Base-by-base conservation (phyloP, 1,139 yeast species). In the Nakaseomyces uthaithaninus region DNA sequence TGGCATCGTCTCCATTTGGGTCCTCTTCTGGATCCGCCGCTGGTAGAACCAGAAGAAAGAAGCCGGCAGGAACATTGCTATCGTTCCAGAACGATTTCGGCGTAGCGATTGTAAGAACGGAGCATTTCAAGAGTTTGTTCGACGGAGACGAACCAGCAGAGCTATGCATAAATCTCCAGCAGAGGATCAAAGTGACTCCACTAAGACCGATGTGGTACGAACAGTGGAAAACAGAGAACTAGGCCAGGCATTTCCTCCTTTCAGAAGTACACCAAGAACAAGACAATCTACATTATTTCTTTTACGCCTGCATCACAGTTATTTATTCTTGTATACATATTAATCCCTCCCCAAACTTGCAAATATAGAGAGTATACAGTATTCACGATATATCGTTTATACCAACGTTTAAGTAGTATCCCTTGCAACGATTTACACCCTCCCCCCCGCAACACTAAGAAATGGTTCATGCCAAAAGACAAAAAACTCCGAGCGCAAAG, bases 61-160 rank as follows among this genome's bases (percentile, higher is more conserved):
- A 65, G 20, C 67, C 75, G 5, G 67, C 73, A 2, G 95, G 95
- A 0, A 71, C 75, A 12, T 55, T 87, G 7, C 57, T 85, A 11
- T 62, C 78, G 1, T 60, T 71, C 0, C 59, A 71, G 20, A 84
- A 78, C 7, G 75, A 79, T 45, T 57, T 75, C 25, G 95, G 95
- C 0, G 68, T 86, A 24, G 82, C 83, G 7, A 63, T 79, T 44
- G 69, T 66, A 12, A 54, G 67, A 44, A 45, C 63, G 11, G 67
- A 63, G 35, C 63, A 65, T 49, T 65, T 71, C 45, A 38, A 45
- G 28, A 41, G 41, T 12, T 49, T 54, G n/a, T 54, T 53, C 27
- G 38, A 35, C 8, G 33, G 22, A 2, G 37, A 25, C n/a, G 37
- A 34, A 1, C 27, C 28, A 3, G 30, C 26, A 4, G 20, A 24